These are phyloP conservation scores for Aspergillus indologenus DNA, from an alignment of 495 filamentous ascomycete species.

Conservation along the genomic window DNA sequence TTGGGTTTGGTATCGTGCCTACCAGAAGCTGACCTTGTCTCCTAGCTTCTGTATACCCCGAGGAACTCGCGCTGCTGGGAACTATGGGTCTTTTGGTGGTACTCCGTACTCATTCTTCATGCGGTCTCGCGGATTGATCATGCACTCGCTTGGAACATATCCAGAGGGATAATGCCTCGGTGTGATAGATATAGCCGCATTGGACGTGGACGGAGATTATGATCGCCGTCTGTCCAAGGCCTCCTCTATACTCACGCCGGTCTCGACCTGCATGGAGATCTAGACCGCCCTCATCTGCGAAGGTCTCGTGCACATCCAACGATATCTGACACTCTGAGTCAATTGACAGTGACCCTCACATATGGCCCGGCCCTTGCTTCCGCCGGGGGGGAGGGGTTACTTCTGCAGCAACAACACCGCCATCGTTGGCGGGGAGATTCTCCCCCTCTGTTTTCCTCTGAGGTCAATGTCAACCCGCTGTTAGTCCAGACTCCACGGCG, in stretches of 20 bases:
- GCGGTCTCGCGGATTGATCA: no score
- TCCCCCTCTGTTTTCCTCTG: no score
- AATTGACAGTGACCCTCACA: background rate
- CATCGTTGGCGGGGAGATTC: background rate
- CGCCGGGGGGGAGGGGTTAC: background rate
- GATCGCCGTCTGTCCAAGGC: background rate
- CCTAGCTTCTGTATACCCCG: no score
- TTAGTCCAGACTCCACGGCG: no score
- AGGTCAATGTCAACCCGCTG: no score
- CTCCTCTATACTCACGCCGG: background rate
- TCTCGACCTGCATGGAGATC: background rate
- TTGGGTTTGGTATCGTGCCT: background rate
- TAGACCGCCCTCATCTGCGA: background rate
- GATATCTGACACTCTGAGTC: background rate
- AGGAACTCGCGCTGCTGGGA: no score
- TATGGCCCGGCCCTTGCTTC: background rate
- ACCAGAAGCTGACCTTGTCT: no score
- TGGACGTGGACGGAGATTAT: background rate
- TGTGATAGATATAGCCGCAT: background rate
- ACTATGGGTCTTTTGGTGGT: no score
- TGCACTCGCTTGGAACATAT: no score
- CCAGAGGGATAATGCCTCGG: no score
- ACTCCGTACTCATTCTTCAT: no score
- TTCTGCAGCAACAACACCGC: background rate
- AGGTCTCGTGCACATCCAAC: no score